Percentiles rank a stretch among this genome's conserved stretches.
phyloP scores from a whole-genome alignment of 331 rosid genomes.

The Spiraea crenata region DNA sequence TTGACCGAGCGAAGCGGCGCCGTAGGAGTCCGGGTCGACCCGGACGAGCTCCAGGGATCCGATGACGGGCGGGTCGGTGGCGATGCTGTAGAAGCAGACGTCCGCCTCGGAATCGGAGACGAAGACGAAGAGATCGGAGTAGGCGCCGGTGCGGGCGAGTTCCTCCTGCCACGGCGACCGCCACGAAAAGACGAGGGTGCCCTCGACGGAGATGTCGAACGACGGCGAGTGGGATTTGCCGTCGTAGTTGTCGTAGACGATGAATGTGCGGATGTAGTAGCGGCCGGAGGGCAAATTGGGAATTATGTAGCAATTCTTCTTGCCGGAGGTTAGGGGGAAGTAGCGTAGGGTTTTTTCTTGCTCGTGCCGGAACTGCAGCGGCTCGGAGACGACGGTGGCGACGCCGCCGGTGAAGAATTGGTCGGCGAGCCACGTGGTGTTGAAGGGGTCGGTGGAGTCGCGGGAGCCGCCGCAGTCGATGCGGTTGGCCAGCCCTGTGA shows the following conservation, averaged over 20 bases:
- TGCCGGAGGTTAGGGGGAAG: slow-evolving; percentile 76
- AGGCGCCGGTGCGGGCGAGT: slow-evolving; percentile 64
- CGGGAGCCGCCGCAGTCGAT: slow-evolving; percentile 76
- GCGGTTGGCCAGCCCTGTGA: slow-evolving; percentile 61
- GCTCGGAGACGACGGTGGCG: slow-evolving; percentile 71
- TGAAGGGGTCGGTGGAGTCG: slow-evolving; percentile 61
- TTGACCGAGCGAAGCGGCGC: slow-evolving; percentile 28
- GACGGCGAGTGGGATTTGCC: slow-evolving; percentile 86
- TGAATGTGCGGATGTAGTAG: slow-evolving; percentile 76
- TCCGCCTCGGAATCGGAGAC: slow-evolving; percentile 54
- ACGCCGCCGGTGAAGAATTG: slow-evolving; percentile 79
- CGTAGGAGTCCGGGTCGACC: slow-evolving; percentile 67
- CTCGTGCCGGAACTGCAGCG: slow-evolving; percentile 54
- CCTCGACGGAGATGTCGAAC: slow-evolving; percentile 74
- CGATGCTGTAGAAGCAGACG: slow-evolving; percentile 79
- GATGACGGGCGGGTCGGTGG: slow-evolving; percentile 85
- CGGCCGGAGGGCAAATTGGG: slow-evolving; percentile 59
- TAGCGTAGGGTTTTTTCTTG: slow-evolving; percentile 89
- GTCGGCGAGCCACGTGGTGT: slow-evolving; percentile 75
- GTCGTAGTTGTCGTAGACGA: slow-evolving; percentile 93
- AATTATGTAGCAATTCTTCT: slow-evolving; percentile 80
- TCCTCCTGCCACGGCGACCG: slow-evolving; percentile 78
- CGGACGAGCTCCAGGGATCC: slow-evolving; percentile 68
- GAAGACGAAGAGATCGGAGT: slow-evolving; percentile 71
- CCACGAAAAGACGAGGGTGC: slow-evolving; percentile 88